Conservation (phyloP, 345 rosid species). For the Acer yangbiense region DNA sequence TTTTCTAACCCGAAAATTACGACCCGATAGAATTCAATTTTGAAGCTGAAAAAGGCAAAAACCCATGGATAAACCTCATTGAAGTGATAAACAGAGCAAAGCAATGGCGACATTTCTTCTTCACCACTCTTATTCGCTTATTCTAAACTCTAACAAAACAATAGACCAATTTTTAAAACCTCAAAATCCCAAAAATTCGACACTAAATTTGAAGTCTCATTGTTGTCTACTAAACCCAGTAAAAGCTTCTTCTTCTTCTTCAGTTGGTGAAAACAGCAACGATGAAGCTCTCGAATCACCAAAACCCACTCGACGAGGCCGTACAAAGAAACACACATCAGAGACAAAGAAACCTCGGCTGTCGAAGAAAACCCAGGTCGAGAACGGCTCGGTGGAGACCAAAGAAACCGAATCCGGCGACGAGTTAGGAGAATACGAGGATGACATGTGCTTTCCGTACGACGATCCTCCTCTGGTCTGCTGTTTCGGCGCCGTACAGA, state of each 20-base stretch:
- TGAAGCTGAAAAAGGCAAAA: neutral
- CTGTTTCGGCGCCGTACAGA: conserved; percentile 85
- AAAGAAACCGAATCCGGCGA: conserved; percentile 20
- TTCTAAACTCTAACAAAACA: conserved; percentile 22
- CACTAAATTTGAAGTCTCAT: neutral
- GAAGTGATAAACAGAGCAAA: conserved; percentile 14
- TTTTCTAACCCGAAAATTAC: neutral
- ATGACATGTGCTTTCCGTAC: conserved; percentile 72
- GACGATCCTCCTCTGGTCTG: conserved; percentile 79
- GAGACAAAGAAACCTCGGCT: conserved; percentile 33
- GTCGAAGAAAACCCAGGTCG: conserved; percentile 23
- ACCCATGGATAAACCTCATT: conserved; percentile 49
- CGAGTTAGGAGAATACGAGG: conserved; percentile 59
- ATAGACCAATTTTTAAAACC: conserved; percentile 3
- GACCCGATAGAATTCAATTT: conserved; percentile 22
- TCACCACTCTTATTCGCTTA: conserved; percentile 22
- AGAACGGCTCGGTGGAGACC: conserved; percentile 19
- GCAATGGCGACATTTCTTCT: conserved; percentile 62
- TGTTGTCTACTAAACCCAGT: conserved; percentile 12
- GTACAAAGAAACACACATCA: conserved; percentile 49
- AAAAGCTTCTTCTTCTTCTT: conserved; percentile 45
- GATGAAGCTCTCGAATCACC: conserved; percentile 50
- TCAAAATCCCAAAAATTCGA: neutral
- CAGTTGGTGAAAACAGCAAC: conserved; percentile 26
- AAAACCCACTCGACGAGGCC: conserved; percentile 64